phyloP scores from a whole-genome alignment of 441 rosid genomes.

The Pelargonium myrrhifolium region DNA sequence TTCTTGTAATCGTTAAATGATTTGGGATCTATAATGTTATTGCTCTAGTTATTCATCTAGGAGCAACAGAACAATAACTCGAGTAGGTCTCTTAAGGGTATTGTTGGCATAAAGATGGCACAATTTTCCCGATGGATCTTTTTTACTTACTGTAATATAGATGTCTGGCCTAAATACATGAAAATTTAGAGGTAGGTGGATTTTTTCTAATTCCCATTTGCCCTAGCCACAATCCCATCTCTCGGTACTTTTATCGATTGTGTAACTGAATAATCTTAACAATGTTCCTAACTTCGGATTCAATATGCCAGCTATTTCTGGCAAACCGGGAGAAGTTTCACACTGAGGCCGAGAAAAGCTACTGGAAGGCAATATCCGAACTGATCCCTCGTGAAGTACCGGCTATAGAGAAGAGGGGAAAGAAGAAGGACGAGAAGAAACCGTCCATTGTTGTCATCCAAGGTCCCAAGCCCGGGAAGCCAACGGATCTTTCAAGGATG shows the following conservation, averaged over 20 bases:
- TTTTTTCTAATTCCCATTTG: too few species aligned
- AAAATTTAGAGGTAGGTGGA: too few species aligned
- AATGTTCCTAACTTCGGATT: not conserved
- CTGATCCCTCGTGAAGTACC: slow-evolving; percentile 78
- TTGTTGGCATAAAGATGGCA: too few species aligned
- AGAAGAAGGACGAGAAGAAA: slow-evolving; percentile 67
- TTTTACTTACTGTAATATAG: too few species aligned
- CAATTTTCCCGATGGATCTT: too few species aligned
- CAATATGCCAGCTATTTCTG: slow-evolving; percentile 46
- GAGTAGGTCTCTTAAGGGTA: too few species aligned
- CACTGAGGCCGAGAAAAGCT: slow-evolving; percentile 70
- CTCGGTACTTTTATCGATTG: too few species aligned
- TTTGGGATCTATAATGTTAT: not conserved
- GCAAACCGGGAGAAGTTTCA: slow-evolving; percentile 86
- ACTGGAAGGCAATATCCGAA: slow-evolving; percentile 88
- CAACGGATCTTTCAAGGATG: slow-evolving; percentile 84
- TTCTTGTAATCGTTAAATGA: not conserved
- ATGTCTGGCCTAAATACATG: too few species aligned
- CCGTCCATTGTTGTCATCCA: slow-evolving; percentile 56
- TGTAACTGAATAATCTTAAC: not conserved
- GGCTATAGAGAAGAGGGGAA: slow-evolving; percentile 70
- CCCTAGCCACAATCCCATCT: too few species aligned
- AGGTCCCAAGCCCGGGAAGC: slow-evolving; percentile 98
- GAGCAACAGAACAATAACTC: too few species aligned
- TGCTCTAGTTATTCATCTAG: too few species aligned